Percentiles rank a stretch among this genome's conserved stretches.
Conservation (phyloP, 148 eudicot genomes). For the Fallopia convolvulus region DNA sequence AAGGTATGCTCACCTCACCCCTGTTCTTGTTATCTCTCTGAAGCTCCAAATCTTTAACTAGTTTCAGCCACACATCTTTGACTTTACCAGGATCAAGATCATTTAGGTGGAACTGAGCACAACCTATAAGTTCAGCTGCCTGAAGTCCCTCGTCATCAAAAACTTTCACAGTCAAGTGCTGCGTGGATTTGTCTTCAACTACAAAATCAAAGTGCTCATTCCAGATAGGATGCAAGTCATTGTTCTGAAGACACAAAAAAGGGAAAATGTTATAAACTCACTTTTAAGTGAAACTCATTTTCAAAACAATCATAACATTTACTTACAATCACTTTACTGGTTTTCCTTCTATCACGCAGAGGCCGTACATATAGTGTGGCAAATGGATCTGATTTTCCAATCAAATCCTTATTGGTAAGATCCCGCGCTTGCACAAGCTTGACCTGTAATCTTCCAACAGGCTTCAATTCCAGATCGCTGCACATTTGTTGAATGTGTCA, state of each 20-base stretch:
- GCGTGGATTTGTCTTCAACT: conserved; percentile 87
- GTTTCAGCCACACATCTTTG: conserved; percentile 85
- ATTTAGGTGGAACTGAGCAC: conserved; percentile 63
- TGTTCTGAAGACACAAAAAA: conserved; percentile 36
- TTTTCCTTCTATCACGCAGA: conserved; percentile 65
- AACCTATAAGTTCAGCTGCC: conserved; percentile 78
- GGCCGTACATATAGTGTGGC: conserved; percentile 82
- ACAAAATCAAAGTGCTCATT: conserved; percentile 91
- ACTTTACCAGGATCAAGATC: conserved; percentile 96
- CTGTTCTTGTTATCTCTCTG: conserved; percentile 88
- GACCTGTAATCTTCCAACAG: conserved; percentile 87
- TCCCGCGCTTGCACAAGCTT: conserved; percentile 96
- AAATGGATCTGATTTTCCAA: conserved; percentile 99
- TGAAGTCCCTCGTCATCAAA: conserved; percentile 96
- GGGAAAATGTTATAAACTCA: conserved; percentile 4
- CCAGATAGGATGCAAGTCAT: conserved; percentile 93
- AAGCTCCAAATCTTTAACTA: conserved; percentile 89
- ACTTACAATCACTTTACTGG: conserved; percentile 85
- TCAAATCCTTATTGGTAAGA: conserved; percentile 81
- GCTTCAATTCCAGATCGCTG: conserved; percentile 94
- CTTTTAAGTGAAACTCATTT: not conserved
- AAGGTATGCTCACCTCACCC: conserved; percentile 64
- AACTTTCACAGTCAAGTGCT: conserved; percentile 75
- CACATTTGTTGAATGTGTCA: not conserved
- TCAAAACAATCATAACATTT: conserved; percentile 7